Base-by-base conservation (phyloP, 23 red algal genomes). In the Gracilaria caudata region DNA sequence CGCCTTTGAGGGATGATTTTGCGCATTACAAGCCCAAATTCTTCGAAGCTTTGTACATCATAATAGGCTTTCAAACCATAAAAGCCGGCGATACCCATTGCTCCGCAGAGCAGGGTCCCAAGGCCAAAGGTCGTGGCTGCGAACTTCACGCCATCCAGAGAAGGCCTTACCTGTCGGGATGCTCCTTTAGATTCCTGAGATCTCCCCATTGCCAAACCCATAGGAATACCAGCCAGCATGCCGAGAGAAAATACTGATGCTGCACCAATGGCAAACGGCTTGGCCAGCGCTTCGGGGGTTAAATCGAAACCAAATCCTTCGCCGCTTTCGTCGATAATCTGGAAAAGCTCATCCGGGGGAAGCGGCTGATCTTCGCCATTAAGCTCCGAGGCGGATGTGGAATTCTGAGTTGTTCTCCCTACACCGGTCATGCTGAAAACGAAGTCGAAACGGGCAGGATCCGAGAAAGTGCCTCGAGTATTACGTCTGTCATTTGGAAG, bases 221-320 rank as follows among this genome's bases (percentile, higher is more conserved):
- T 37, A 16, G 90, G 90, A 44, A 93, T 47, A 32, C 90, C 90
- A 40, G 90, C 90, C 43, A 93, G 35, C 66, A 86, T 86, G 20
- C 90, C 90, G 2, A 93, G 30, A 20, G 70, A 58, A 70, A 93
- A 93, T 16, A 93, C 51, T 21, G 60, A 45, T 16, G 61, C 65
- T 38, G 81, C 68, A 0, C 74, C 73, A 24, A 86, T 51, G 10
- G 82, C 81, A 40, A 93, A 54, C 7, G 90, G 90, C 23, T 86
- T 86, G 35, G 90, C 90, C 25, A 93, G 65, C 29, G 90, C 36
- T 25, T 78, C 56, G 20, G 90, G 90, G 39, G 90, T 86, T n/a
- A 93, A 59, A 33, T 93, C 90, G 53, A 93, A 93, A 34, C 89
- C 89, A 35, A 83, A 84, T 54, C 90, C 90, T 39, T 84, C 80